Evolutionary conservation across 2,329 filamentous ascomycete genomes (phyloP), one percentile per base, ranked within the genome.

Genomic region (Nothophoma quercina): DNA sequence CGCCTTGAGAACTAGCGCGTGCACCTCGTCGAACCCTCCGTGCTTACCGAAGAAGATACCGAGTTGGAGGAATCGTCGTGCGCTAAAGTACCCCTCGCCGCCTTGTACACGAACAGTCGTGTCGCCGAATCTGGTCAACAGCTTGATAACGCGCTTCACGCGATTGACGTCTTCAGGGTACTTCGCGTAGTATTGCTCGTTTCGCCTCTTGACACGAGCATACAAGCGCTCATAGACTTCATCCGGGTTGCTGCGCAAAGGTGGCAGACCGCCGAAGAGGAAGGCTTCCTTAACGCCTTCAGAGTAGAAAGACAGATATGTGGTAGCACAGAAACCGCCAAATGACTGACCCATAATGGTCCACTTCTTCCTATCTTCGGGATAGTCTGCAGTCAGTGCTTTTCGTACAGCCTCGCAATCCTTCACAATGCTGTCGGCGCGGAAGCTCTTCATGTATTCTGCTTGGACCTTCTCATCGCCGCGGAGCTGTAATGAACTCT

Each of bases 301-400:
- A 0, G 91, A 90, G 63, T 81, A 87, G 70, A 90, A 86, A 2
- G 89, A 95, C 13, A 98, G 83, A 72, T 97, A 98, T 7, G 89
- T 93, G 26, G 91, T 80, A 39, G 82, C 83, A 68, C 92, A 90
- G 74, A 96, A 97, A 1, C 93, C 93, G 30, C 93, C 93, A 73
- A 96, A 98, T 13, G 88, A 93, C 76, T 97, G 93, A 7, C 93
- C 93, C 57, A 96, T 88, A 23, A 95, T 83, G 51, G 87, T 89
- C 93, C 93, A 97, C 70, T 88, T 87, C 71, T 86, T 84, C 69
- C 89, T 86, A 39, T 88, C 84, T 18, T 83, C 78, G 0, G 89
- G 86, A 64, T 86, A 89, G 43, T 87, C 85, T 5, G 80, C 78
- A 0, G 89, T 95, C 46, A 98, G 79, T 30, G 83, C 88, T 64